Evolutionary conservation across 2,329 filamentous ascomycete genomes (phyloP).

Genomic region (Metarhizium sp.): DNA sequence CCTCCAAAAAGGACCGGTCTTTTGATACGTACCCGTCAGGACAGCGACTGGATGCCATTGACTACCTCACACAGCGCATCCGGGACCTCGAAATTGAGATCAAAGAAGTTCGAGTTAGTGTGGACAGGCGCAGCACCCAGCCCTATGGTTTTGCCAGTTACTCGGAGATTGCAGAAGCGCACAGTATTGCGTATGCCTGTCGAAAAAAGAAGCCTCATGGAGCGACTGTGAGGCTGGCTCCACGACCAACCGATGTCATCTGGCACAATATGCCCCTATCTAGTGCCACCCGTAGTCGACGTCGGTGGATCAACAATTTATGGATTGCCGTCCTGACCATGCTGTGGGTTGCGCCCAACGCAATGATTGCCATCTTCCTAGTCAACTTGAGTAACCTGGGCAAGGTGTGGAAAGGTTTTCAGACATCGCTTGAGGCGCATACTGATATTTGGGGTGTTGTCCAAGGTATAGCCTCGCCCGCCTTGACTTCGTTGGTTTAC

Average conservation of each 20-base stretch:
- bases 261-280: constrained; percentile 85
- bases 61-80: constrained; percentile 83
- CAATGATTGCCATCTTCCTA: constrained; percentile 87
- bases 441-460: constrained; percentile 71
- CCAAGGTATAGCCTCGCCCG: constrained; percentile 85
- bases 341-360: constrained; percentile 85
- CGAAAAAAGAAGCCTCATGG: constrained; percentile 75
- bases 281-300: constrained; percentile 58
- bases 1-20: constrained; percentile 69
- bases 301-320: constrained; percentile 68
- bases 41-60: constrained; percentile 85
- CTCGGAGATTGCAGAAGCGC: constrained; percentile 77
- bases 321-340: constrained; percentile 77
- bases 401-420: constrained; percentile 69
- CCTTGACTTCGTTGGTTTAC: constrained; percentile 79
- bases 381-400: constrained; percentile 78
- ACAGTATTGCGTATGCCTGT: constrained; percentile 73
- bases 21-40: constrained; percentile 54
- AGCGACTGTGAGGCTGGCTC: constrained; percentile 68
- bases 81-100: constrained; percentile 74
- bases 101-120: constrained; percentile 67
- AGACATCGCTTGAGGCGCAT: constrained; percentile 51
- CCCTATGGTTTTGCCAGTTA: constrained; percentile 93
- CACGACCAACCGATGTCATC: constrained; percentile 83
- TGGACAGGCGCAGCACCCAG: constrained; percentile 83